These are phyloP conservation scores for Clavulina sp. DNA, from an alignment of 768 basidiomycete genomes.

Conservation along the genomic window DNA sequence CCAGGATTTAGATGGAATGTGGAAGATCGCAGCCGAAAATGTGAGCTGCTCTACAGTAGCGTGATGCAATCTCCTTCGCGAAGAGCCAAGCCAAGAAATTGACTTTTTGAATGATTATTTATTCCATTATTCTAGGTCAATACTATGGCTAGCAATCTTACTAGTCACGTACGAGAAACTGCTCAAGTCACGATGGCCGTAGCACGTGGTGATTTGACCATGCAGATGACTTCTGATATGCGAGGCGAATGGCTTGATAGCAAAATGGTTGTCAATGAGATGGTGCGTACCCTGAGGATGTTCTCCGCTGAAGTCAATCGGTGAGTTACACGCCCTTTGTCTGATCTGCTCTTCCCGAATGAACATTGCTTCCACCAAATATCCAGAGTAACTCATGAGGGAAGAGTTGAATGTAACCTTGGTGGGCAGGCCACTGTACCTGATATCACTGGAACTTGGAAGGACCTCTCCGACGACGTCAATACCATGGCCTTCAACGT, in stretches of 20 bases:
- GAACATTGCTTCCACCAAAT: no score
- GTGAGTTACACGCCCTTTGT: no score
- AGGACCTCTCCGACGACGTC: constrained; percentile 14
- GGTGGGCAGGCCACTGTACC: constrained; percentile 16
- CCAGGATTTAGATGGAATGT: constrained; percentile 29
- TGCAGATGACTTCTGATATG: constrained; percentile 35
- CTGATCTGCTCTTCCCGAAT: no score
- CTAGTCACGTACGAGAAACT: constrained; percentile 81
- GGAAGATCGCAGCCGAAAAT: constrained; percentile 25
- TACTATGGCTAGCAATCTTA: constrained; percentile 62
- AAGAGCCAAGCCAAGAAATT: no score
- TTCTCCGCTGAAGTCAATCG: constrained; percentile 13
- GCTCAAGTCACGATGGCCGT: constrained; percentile 93
- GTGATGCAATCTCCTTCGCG: not conserved
- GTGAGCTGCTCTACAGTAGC: not conserved
- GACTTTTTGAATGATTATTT: no score
- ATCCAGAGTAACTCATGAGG: constrained; percentile 26
- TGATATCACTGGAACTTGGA: constrained; percentile 30
- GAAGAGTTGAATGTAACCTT: constrained; percentile 24
- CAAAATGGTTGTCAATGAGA: constrained; percentile 23
- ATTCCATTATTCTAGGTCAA: no score
- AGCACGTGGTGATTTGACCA: constrained; percentile 79
- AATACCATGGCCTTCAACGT: constrained; percentile 71
- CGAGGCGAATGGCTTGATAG: constrained; percentile 28
- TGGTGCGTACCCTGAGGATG: constrained; percentile 9